A percentile compares a stretch with the other conserved stretches of the same genome.
These are phyloP conservation scores for Hordeum pubiflorum DNA, from an alignment of 202 grass and related monocot species.

Conservation along the genomic window DNA sequence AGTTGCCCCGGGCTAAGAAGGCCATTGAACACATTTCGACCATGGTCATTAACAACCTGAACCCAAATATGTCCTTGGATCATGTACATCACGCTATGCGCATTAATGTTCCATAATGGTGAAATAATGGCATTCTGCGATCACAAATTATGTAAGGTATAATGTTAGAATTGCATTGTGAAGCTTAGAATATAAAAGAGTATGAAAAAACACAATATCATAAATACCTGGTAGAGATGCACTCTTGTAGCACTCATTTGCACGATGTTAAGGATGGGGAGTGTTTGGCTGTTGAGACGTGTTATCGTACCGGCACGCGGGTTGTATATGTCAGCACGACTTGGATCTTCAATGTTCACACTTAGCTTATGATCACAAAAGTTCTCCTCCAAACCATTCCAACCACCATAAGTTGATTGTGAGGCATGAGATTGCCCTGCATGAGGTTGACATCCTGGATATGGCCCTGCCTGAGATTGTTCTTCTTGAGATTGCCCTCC, in stretches of 20 bases:
- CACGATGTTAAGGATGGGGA: conserved; percentile 28
- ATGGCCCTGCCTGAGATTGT: not conserved
- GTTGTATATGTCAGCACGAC: conserved; percentile 17
- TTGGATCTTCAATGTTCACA: conserved; percentile 27
- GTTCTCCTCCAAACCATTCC: conserved; percentile 40
- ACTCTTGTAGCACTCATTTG: conserved; percentile 33
- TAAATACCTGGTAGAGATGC: conserved; percentile 22
- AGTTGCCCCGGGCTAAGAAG: not conserved
- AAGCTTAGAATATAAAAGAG: not conserved
- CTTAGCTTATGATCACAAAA: conserved; percentile 22
- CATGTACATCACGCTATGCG: conserved; percentile 9
- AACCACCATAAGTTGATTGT: not conserved
- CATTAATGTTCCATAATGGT: conserved; percentile 31
- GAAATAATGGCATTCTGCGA: conserved; percentile 14
- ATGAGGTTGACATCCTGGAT: not conserved
- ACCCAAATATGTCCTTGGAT: not conserved
- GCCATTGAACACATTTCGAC: not conserved
- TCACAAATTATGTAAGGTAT: not conserved
- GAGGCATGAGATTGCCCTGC: not conserved
- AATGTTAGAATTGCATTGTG: not conserved
- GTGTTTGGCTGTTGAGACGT: conserved; percentile 24
- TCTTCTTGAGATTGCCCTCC: not conserved
- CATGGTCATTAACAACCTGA: not conserved
- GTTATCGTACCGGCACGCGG: conserved; percentile 18
- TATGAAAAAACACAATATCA: not conserved